These are phyloP conservation scores for Exserohilum rostratum DNA, from an alignment of 2,329 filamentous ascomycete species.

Conservation along the genomic window DNA sequence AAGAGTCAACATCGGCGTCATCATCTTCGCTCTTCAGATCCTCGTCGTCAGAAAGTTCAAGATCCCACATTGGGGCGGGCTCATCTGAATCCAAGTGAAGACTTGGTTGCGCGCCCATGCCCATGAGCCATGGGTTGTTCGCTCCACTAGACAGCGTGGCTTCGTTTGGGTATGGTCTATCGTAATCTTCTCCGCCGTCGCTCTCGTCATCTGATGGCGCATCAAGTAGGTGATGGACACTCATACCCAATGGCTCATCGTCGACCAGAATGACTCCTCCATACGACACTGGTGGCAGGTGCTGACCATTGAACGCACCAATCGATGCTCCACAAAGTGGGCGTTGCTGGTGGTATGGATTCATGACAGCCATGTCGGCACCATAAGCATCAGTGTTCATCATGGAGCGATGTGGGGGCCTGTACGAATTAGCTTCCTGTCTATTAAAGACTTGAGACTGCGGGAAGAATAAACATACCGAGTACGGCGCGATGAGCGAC, in stretches of 20 bases:
- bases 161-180: conserved; percentile 33
- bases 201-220: conserved; percentile 60
- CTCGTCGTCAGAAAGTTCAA: conserved; percentile 61
- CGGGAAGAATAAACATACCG: conserved; percentile 8
- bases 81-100: conserved; percentile 39
- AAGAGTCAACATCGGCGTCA: conserved; percentile 40
- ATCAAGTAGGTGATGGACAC: conserved; percentile 95
- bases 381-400: conserved; percentile 45
- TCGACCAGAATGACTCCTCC: conserved; percentile 88
- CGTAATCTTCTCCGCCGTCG: conserved; percentile 49
- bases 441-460: no score
- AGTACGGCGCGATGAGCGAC: conserved; percentile 37
- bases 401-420: conserved; percentile 49
- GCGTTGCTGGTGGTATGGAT: conserved; percentile 77
- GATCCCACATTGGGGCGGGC: conserved; percentile 42
- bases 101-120: conserved; percentile 45
- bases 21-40: conserved; percentile 50
- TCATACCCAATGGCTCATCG: conserved; percentile 87
- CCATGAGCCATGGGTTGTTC: conserved; percentile 44
- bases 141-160: conserved; percentile 53
- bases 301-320: conserved; percentile 84
- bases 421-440: background rate
- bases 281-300: conserved; percentile 88
- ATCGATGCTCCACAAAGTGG: conserved; percentile 90
- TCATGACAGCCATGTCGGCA: conserved; percentile 57